These are phyloP conservation scores for Vitis rotundifolia DNA, from an alignment of 164 flowering plant species.

Conservation along the genomic window DNA sequence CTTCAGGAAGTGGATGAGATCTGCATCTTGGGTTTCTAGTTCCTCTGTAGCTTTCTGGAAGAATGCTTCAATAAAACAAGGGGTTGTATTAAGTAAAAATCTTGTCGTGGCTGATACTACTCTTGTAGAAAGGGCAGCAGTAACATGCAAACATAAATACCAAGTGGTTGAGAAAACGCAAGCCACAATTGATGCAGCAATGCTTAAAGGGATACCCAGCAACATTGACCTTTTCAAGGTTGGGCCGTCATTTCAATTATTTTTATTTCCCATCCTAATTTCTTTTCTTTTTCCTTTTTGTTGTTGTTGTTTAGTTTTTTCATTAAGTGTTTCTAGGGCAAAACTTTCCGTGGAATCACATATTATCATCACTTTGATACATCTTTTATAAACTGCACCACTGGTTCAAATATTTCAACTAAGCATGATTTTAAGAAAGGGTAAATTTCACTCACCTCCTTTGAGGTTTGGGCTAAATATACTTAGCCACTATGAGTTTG, in stretches of 20 bases:
- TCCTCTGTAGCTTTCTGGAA: conserved; percentile 79
- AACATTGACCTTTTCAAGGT: conserved; percentile 98
- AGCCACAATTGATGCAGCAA: conserved; percentile 97
- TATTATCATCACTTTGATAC: background rate
- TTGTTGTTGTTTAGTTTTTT: too few relatives aligned
- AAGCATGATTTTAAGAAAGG: background rate
- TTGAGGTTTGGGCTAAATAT: too few relatives aligned
- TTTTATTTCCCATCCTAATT: too few relatives aligned
- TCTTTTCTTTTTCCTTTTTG: background rate
- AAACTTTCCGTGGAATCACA: background rate
- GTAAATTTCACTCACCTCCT: too few relatives aligned
- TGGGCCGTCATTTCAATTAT: background rate
- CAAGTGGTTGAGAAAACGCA: conserved; percentile 76
- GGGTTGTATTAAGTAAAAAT: conserved; percentile 71
- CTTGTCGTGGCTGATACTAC: conserved; percentile 68
- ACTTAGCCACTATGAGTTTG: too few relatives aligned
- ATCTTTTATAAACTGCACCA: background rate
- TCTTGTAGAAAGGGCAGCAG: conserved; percentile 73
- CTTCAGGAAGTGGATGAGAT: conserved; percentile 82
- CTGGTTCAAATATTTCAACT: background rate
- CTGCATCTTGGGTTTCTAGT: conserved; percentile 79
- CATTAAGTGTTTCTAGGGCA: background rate
- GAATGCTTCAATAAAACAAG: conserved; percentile 48
- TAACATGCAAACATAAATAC: conserved; percentile 55
- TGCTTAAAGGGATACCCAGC: conserved; percentile 88